Conservation (phyloP, 179 eudicot genomes). For the Monotropa hypopitys region DNA sequence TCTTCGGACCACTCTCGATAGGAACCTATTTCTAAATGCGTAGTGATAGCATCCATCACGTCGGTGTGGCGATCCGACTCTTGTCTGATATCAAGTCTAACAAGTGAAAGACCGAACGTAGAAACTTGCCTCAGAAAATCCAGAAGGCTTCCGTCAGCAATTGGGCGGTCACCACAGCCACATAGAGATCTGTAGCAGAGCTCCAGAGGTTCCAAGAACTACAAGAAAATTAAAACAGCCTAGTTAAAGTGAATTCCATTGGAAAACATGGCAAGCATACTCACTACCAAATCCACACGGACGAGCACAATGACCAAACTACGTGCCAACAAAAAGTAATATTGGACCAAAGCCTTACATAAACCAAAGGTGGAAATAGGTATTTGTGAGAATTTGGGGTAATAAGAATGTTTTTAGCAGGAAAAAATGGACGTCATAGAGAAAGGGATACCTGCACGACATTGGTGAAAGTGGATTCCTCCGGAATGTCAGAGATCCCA, state of each 20-base stretch:
- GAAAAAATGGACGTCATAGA: not conserved
- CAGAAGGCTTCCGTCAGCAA: conserved; percentile 93
- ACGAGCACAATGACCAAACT: not conserved
- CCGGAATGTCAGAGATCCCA: conserved; percentile 72
- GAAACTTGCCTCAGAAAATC: conserved; percentile 90
- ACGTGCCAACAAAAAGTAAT: not conserved
- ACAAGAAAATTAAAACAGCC: conserved; percentile 10
- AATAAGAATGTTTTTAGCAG: not conserved
- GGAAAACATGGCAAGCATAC: not conserved
- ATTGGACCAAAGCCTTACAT: not conserved
- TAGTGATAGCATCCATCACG: conserved; percentile 78
- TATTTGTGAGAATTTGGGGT: too few species aligned
- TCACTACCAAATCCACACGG: not conserved
- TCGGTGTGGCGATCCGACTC: conserved; percentile 93
- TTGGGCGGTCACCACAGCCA: conserved; percentile 76
- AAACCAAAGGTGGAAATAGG: not conserved
- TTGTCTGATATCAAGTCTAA: conserved; percentile 81
- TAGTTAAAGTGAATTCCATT: not conserved
- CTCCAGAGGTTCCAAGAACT: conserved; percentile 94
- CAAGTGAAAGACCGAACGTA: conserved; percentile 86
- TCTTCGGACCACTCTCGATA: conserved; percentile 96
- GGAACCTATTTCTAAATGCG: conserved; percentile 76
- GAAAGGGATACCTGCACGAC: conserved; percentile 57
- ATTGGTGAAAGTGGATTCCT: conserved; percentile 64
- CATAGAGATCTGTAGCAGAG: conserved; percentile 86